Percentiles rank a stretch among this genome's conserved stretches.
These are phyloP conservation scores for Adiantum capillusveneris DNA, from an alignment of 75 land plant species.

Conservation along the genomic window DNA sequence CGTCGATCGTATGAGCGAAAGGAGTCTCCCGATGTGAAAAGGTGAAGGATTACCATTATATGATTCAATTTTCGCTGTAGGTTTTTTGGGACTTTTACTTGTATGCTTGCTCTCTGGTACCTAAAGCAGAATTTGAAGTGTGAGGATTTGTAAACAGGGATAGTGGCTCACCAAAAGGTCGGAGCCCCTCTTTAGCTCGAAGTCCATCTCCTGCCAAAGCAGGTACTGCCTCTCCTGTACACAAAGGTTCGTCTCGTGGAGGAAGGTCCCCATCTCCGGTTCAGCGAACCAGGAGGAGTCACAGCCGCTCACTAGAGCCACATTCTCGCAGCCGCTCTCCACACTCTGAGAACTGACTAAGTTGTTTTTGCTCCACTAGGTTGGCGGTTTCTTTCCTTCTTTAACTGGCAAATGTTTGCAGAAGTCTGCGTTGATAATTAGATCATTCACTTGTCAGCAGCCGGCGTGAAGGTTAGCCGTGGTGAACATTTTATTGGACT, in stretches of 20 bases:
- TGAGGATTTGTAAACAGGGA: background rate
- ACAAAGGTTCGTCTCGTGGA: background rate
- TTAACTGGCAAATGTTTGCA: background rate
- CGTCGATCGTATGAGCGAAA: background rate
- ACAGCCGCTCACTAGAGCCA: background rate
- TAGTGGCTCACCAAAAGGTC: slow-evolving; percentile 5
- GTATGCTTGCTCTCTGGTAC: background rate
- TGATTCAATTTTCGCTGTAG: too few relatives aligned
- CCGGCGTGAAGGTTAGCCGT: background rate
- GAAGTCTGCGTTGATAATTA: background rate
- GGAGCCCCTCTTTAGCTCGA: background rate
- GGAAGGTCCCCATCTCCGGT: background rate
- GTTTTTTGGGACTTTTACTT: background rate
- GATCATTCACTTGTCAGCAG: background rate
- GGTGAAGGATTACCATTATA: too few relatives aligned
- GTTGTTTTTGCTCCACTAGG: background rate
- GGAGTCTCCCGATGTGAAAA: background rate
- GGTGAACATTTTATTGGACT: background rate
- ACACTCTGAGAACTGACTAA: background rate
- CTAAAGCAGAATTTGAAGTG: background rate
- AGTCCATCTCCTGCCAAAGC: background rate
- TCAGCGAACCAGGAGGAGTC: slow-evolving; percentile 1
- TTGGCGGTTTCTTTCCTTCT: background rate
- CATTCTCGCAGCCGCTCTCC: slow-evolving; percentile 1
- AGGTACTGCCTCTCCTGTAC: background rate